Evolutionary conservation across 148 eudicot genomes (phyloP), one percentile per base, ranked within the genome.

Genomic region (Heliosperma pusillum): DNA sequence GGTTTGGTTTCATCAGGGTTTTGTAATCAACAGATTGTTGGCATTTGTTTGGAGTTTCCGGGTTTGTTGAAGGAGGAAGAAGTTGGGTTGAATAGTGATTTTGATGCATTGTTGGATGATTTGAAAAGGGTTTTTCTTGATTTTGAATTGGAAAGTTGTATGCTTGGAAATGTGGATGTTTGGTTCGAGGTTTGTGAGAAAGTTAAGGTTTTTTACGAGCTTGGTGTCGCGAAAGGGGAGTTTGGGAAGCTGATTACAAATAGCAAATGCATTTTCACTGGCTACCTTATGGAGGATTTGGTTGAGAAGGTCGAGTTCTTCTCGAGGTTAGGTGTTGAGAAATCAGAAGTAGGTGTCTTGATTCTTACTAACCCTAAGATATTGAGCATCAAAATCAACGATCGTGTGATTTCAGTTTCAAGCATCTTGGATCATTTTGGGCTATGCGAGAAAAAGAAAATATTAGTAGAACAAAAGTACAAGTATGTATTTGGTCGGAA

Each of bases 11-110:
- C 68, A 2, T 75, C 71, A 22, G 93, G 93, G 75, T 89, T 91
- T 66, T 72, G 75, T 53, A 81, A 29, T 79, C 77, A 68, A 11
- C 52, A 72, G 7, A 65, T 84, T 15, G 65, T 85, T 85, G 88
- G 89, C 9, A 78, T 89, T 64, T 89, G 93, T 78, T 75, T 91
- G 82, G 80, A 80, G 69, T 89, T 91, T 79, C 97, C 97, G 61
- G 26, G 21, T 55, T 80, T 89, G 36, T 72, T 91, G 77, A 69
- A 69, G 66, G 79, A 68, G 58, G 80, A 65, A 4, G 69, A 82
- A 11, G 68, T 55, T 45, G 78, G 65, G 11, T 30, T 75, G 24
- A 25, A 71, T 50, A 78, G 80, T 66, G 84, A 76, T 60, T 25
- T 72, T 56, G 83, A 70, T 77, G 83, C 70, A n/a, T n/a, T n/a